phyloP scores from a whole-genome alignment of 2,329 filamentous ascomycete genomes.

The Paecilomyces sp. region DNA sequence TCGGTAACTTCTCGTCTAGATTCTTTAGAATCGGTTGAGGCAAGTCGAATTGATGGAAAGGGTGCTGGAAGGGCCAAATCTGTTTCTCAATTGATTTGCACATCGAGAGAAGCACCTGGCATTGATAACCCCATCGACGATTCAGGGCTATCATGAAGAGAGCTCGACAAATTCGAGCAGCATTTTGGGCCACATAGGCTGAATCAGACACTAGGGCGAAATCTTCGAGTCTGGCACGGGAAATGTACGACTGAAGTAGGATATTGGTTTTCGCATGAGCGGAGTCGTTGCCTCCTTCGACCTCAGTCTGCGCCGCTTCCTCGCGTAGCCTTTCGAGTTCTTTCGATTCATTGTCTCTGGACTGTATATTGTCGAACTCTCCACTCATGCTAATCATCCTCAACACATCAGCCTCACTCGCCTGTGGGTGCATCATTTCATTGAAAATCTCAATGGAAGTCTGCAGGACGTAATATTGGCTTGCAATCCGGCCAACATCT shows the following conservation, averaged over 20 bases:
- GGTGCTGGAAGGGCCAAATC: slow-evolving; percentile 92
- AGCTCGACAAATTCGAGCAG: slow-evolving; percentile 86
- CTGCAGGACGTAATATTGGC: slow-evolving; percentile 93
- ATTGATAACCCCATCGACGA: slow-evolving; percentile 91
- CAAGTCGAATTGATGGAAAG: slow-evolving; percentile 89
- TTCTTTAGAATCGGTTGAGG: slow-evolving; percentile 76
- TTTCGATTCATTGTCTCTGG: slow-evolving; percentile 79
- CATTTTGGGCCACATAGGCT: slow-evolving; percentile 92
- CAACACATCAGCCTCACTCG: slow-evolving; percentile 84
- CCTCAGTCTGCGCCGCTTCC: slow-evolving; percentile 67
- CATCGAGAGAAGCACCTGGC: slow-evolving; percentile 78
- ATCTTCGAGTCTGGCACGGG: slow-evolving; percentile 77
- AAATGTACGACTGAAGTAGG: slow-evolving; percentile 88
- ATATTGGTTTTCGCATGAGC: slow-evolving; percentile 94
- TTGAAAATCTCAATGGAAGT: slow-evolving; percentile 96
- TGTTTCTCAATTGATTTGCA: slow-evolving; percentile 97
- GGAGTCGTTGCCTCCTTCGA: slow-evolving; percentile 59
- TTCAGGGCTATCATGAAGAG: slow-evolving; percentile 97
- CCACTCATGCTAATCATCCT: slow-evolving; percentile 97
- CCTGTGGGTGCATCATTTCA: slow-evolving; percentile 77
- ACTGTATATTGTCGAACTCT: slow-evolving; percentile 96
- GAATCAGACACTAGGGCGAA: slow-evolving; percentile 89
- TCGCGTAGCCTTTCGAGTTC: slow-evolving; percentile 71
- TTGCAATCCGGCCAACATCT: slow-evolving; percentile 92
- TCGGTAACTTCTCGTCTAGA: slow-evolving; percentile 69